Evolutionary conservation across 495 filamentous ascomycete genomes (phyloP).

Genomic region (Opeltia flavorubescens): DNA sequence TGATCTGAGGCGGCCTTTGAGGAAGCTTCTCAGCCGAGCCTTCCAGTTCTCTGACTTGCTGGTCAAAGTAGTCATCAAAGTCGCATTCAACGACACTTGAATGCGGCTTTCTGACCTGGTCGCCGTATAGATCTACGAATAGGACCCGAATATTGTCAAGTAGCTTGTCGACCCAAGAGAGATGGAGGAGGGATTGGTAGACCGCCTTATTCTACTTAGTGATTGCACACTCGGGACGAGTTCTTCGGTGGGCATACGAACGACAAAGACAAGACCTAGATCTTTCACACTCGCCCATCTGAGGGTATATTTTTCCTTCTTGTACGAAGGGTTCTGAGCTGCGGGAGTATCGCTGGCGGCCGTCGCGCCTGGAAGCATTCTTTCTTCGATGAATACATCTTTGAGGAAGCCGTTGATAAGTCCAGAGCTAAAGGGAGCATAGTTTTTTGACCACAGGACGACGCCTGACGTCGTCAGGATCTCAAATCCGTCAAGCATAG

Average conservation of each 20-base stretch:
- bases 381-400: constrained; percentile 95
- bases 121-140: constrained; percentile 76
- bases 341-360: constrained; percentile 43
- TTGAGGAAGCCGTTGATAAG: constrained; percentile 89
- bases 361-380: constrained; percentile 45
- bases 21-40: constrained; percentile 27
- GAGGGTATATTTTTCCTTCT: constrained; percentile 84
- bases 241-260: constrained; percentile 29
- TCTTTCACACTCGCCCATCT: constrained; percentile 92
- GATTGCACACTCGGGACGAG: constrained; percentile 11
- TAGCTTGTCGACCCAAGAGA: constrained; percentile 94
- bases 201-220: constrained; percentile 54
- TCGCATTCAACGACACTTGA: constrained; percentile 58
- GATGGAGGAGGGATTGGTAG: constrained; percentile 85
- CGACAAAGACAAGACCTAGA: constrained; percentile 87
- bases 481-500: constrained; percentile 91
- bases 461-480: constrained; percentile 91
- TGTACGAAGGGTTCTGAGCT: constrained; percentile 55
- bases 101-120: constrained; percentile 70
- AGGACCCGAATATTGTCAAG: constrained; percentile 85
- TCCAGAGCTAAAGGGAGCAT: constrained; percentile 61
- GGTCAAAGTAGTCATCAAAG: constrained; percentile 90
- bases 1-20: constrained; percentile 19
- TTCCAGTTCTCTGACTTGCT: constrained; percentile 79
- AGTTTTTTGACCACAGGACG: constrained; percentile 88